Base-by-base conservation (phyloP, 257 asterid genomes). In the Plectranthus barbatus region DNA sequence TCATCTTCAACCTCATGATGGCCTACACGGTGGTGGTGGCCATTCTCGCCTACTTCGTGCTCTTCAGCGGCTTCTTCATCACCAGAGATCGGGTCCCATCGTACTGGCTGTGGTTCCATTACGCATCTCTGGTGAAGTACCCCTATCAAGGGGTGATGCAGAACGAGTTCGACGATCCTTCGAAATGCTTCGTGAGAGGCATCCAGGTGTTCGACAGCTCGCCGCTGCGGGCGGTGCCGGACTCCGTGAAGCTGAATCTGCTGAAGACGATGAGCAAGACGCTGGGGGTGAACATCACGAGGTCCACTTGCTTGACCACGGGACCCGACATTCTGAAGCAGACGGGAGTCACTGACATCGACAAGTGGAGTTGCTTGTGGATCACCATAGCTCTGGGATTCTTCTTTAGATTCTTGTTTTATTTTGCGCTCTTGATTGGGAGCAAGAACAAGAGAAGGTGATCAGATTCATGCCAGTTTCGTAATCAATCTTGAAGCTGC, bases 51-150 rank as follows among this genome's bases (percentile, higher is more conserved):
- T 86, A 89, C 15, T 89, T 84, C 63, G 67, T 89, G 1, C 86
- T 86, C 0, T 86, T 89, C 86, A 79, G 87, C 8, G 96, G 96
- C 0, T 90, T 90, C 80, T 90, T 86, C 81, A 86, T 90, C 66
- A 86, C 58, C 53, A 76, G 95, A 0, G 91, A 89, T 15, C 69
- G 97, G 0, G 86, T 90, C 48, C 97, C 97, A 0, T 48, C 76
- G 1, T 86, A 90, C 61, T 90, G 95, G 97, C 86, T 90, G 3
- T 90, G 97, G 97, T 90, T 90, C 57, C 97, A 90, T 23, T 90
- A 86, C 70, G 4, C 86, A 0, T 90, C 95, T 0, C 78, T 90
- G 0, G n/a, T n/a, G n/a, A n/a, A n/a, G n/a, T n/a, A n/a, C n/a
- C n/a, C n/a, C n/a, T n/a, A n/a, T n/a, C n/a, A n/a, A n/a, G n/a